Conservation (phyloP, 164 flowering plant species). For the Vitis cinerea region DNA sequence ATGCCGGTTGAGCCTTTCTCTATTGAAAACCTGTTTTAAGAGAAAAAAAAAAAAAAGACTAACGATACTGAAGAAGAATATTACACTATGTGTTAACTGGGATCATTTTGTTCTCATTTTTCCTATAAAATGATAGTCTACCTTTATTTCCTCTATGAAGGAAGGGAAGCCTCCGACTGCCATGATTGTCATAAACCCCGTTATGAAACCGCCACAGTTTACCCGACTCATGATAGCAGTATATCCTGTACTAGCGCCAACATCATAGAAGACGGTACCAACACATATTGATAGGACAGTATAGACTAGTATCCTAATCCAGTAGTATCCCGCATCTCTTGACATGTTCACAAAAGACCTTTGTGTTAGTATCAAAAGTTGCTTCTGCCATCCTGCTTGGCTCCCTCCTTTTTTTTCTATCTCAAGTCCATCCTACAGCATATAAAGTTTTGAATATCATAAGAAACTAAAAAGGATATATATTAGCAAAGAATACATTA, state of each 20-base stretch:
- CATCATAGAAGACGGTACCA: conserved; percentile 61
- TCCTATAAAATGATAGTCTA: conserved; percentile 6
- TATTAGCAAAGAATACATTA: too few species aligned
- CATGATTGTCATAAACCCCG: conserved; percentile 90
- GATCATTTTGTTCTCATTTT: neutral
- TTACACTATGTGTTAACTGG: too few species aligned
- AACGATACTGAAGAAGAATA: too few species aligned
- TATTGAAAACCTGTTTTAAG: conserved; percentile 40
- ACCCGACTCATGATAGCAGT: conserved; percentile 67
- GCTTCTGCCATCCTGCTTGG: conserved; percentile 73
- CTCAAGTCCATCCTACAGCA: conserved; percentile 49
- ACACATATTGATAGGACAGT: conserved; percentile 60
- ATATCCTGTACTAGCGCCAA: conserved; percentile 48
- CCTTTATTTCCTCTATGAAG: conserved; percentile 90
- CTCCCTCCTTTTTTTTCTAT: conserved; percentile 40
- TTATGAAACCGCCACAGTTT: conserved; percentile 66
- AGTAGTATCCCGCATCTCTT: conserved; percentile 81
- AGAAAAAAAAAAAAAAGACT: neutral
- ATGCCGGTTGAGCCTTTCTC: conserved; percentile 59
- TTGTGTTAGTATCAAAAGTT: conserved; percentile 52
- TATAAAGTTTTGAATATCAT: neutral
- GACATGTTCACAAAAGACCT: conserved; percentile 81
- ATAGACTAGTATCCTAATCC: conserved; percentile 67
- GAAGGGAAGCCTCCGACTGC: conserved; percentile 91
- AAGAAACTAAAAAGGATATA: too few species aligned